Percentiles rank a stretch among this genome's conserved stretches.
These are phyloP conservation scores for Juncus effusus DNA, from an alignment of 176 grass and related monocot genomes.

Conservation along the genomic window DNA sequence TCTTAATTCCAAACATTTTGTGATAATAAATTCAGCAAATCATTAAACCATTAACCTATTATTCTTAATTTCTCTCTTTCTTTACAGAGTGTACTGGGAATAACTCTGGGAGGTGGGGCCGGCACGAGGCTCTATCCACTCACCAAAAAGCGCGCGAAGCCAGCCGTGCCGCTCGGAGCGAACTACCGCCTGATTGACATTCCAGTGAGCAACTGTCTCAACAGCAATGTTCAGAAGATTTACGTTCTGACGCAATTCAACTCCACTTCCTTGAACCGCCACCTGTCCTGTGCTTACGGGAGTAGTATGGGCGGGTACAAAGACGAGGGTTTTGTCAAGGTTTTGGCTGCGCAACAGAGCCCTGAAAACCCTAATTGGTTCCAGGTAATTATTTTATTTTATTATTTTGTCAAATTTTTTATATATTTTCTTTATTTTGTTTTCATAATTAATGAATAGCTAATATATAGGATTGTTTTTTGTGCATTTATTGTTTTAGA, in stretches of 20 bases:
- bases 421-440: not conserved
- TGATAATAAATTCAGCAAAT: not conserved
- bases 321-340: conserved; percentile 95
- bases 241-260: conserved; percentile 96
- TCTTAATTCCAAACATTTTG: not conserved
- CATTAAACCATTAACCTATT: conserved; percentile 9
- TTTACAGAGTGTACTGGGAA: conserved; percentile 88
- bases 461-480: not conserved
- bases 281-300: conserved; percentile 83
- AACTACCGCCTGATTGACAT: conserved; percentile 98
- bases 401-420: not conserved
- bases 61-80: conserved; percentile 3
- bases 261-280: conserved; percentile 85
- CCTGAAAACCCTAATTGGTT: conserved; percentile 99
- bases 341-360: conserved; percentile 90
- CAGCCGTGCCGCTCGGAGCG: conserved; percentile 80
- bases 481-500: not conserved
- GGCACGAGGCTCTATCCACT: conserved; percentile 88
- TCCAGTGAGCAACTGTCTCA: conserved; percentile 94
- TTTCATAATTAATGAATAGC: not conserved
- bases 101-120: conserved; percentile 90
- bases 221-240: conserved; percentile 91
- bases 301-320: conserved; percentile 92
- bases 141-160: conserved; percentile 96
- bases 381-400: conserved; percentile 52